Evolutionary conservation across 1,284 basidiomycete genomes (phyloP).

Genomic region (Heliocybe sulcata): DNA sequence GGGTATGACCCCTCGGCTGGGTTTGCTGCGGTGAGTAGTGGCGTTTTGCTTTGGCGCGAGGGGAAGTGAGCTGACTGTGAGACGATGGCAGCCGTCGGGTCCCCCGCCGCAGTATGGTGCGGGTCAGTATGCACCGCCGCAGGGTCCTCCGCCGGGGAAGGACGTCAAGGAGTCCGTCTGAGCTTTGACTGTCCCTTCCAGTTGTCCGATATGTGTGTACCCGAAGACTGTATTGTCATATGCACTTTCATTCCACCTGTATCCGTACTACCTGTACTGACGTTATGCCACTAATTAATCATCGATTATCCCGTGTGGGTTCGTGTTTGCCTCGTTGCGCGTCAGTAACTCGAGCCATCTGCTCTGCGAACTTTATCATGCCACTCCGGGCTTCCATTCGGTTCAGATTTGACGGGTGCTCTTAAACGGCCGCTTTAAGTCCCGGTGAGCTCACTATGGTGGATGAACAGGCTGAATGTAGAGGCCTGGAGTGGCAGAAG

Average conservation of each 20-base stretch:
- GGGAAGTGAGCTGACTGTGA: too few relatives aligned
- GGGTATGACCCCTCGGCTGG: conserved; percentile 12
- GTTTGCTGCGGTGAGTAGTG: conserved; percentile 16
- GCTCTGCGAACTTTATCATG: background rate
- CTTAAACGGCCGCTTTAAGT: too few relatives aligned
- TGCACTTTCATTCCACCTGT: background rate
- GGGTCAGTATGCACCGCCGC: conserved; percentile 8
- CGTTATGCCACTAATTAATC: background rate
- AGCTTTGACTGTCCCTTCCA: conserved; percentile 2
- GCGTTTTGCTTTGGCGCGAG: conserved; percentile 2
- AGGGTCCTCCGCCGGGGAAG: conserved; percentile 8
- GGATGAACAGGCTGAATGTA: too few relatives aligned
- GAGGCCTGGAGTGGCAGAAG: too few relatives aligned
- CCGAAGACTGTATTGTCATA: background rate
- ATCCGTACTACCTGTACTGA: conserved; percentile 1
- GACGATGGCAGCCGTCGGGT: conserved; percentile 9
- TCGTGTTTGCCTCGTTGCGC: background rate
- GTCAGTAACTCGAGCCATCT: background rate
- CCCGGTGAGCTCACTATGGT: too few relatives aligned
- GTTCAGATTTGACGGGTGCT: too few relatives aligned
- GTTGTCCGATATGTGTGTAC: conserved; percentile 1
- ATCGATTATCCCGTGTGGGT: too few relatives aligned
- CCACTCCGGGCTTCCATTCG: background rate
- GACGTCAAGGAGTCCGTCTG: conserved; percentile 7
- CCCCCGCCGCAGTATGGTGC: conserved; percentile 11